phyloP scores from a whole-genome alignment of 768 basidiomycete species.

The Boletus sp. region DNA sequence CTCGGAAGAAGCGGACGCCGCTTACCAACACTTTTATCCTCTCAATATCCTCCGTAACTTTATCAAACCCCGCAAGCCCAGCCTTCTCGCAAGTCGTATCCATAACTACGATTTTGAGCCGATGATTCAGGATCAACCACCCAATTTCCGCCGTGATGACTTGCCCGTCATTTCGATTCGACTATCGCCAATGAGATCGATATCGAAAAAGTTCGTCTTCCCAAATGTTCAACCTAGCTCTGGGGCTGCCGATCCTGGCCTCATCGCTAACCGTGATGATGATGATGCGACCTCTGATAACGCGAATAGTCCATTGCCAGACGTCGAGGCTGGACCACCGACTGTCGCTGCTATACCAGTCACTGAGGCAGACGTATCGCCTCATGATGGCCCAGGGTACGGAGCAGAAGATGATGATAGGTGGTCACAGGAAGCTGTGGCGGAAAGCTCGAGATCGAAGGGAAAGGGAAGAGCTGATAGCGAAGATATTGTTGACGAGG shows the following conservation, averaged over 20 bases:
- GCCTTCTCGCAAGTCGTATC: slow-evolving; percentile 12
- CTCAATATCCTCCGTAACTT: slow-evolving; percentile 35
- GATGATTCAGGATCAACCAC: slow-evolving; percentile 1
- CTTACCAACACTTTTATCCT: slow-evolving; percentile 71
- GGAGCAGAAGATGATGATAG: slow-evolving; percentile 22
- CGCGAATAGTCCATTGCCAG: not conserved
- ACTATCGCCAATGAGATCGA: slow-evolving; percentile 44
- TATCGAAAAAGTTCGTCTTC: slow-evolving; percentile 54
- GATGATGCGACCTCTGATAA: not conserved
- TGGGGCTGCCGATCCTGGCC: not conserved
- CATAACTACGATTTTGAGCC: slow-evolving; percentile 6
- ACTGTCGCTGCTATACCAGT: not conserved
- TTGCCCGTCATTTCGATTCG: slow-evolving; percentile 43
- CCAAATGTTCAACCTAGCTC: slow-evolving; percentile 29
- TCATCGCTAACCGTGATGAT: not conserved
- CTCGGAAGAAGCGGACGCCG: slow-evolving; percentile 64
- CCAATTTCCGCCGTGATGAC: slow-evolving; percentile 22
- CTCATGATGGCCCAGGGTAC: slow-evolving; percentile 9
- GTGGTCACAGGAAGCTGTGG: slow-evolving; percentile 19
- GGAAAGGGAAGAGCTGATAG: slow-evolving; percentile 25
- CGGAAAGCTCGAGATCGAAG: slow-evolving; percentile 21
- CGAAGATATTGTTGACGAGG: slow-evolving; percentile 14
- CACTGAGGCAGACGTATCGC: not conserved
- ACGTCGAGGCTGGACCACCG: slow-evolving; percentile 5
- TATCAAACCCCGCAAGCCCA: slow-evolving; percentile 24